These are phyloP conservation scores for Hypoxylon sp. DNA, from an alignment of 2,329 filamentous ascomycete species.

Conservation along the genomic window DNA sequence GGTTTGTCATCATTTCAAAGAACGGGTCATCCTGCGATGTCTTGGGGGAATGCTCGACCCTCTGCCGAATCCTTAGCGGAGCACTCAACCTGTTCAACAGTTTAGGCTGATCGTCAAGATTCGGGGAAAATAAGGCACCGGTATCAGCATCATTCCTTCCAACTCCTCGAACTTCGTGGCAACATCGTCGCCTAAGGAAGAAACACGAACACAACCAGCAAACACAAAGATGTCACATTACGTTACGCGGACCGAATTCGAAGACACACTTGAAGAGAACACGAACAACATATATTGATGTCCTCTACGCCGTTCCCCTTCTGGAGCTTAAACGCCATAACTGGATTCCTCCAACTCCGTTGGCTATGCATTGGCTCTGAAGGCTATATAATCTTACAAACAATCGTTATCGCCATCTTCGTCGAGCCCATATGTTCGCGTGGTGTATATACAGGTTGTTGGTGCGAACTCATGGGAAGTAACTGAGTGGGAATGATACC, in stretches of 20 bases:
- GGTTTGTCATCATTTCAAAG: background rate
- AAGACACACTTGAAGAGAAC: constrained; percentile 9
- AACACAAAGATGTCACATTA: constrained; percentile 9
- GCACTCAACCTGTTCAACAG: background rate
- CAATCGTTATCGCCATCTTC: constrained; percentile 35
- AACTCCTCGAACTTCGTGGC: background rate
- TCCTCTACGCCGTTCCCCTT: constrained; percentile 29
- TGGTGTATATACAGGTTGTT: constrained; percentile 49
- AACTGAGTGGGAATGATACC: constrained; percentile 17
- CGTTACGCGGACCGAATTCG: constrained; percentile 14
- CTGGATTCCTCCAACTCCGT: constrained; percentile 42
- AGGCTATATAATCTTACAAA: constrained; percentile 47
- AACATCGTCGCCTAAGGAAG: background rate
- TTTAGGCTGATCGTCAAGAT: background rate
- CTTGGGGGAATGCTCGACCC: background rate
- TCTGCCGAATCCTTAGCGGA: background rate
- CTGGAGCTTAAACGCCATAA: constrained; percentile 24
- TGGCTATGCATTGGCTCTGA: constrained; percentile 49
- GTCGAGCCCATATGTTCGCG: constrained; percentile 35
- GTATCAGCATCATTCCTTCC: background rate
- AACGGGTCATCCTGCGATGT: background rate
- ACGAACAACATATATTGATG: constrained; percentile 37
- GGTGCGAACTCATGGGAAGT: constrained; percentile 24
- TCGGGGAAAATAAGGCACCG: background rate
- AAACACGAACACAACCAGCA: background rate